phyloP scores from a whole-genome alignment of 768 basidiomycete genomes.

The Lactifluus subvellereus region DNA sequence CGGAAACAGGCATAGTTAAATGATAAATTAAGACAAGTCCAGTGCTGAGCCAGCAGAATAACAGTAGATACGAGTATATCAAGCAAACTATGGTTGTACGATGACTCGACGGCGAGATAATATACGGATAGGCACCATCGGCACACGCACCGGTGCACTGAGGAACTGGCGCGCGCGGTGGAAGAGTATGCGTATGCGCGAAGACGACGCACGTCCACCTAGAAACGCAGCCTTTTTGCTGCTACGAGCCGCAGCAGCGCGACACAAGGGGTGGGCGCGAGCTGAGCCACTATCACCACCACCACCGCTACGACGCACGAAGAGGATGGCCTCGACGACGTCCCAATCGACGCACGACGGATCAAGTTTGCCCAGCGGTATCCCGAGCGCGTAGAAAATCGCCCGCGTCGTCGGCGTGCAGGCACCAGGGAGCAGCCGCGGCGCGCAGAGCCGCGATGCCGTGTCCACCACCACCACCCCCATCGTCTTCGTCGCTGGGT shows the following conservation, averaged over 20 bases:
- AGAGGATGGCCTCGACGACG: neutral
- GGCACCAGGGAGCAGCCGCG: neutral
- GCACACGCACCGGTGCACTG: neutral
- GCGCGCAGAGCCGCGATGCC: neutral
- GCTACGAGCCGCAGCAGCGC: no score
- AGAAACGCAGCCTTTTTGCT: neutral
- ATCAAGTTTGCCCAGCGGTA: slow-evolving; percentile 8
- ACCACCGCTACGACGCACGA: neutral
- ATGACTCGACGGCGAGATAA: neutral
- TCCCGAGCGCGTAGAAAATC: neutral
- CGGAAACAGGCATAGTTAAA: neutral
- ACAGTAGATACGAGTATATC: neutral
- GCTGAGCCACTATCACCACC: neutral
- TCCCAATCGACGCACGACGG: slow-evolving; percentile 8
- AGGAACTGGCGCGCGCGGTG: slow-evolving; percentile 6
- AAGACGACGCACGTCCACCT: neutral
- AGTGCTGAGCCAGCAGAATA: neutral
- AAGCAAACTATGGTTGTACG: neutral
- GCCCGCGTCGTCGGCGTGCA: neutral
- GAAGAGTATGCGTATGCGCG: slow-evolving; percentile 6
- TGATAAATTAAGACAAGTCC: neutral
- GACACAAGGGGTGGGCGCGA: neutral
- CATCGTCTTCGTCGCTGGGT: no score
- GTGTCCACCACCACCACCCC: neutral
- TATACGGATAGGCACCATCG: neutral